phyloP scores from a whole-genome alignment of 129 eudicot genomes.

The Calendula officinalis region DNA sequence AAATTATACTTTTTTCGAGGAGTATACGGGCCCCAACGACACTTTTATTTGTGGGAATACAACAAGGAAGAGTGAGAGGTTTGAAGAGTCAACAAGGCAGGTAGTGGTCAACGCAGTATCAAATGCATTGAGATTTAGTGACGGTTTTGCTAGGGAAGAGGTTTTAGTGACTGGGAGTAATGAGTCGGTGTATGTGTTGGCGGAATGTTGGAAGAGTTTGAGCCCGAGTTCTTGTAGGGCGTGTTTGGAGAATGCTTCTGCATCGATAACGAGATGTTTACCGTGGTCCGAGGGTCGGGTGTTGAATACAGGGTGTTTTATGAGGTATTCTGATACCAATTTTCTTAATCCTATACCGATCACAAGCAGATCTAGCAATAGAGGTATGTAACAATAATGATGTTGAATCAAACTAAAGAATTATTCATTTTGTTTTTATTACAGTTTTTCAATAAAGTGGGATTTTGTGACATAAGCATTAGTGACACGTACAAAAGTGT shows the following conservation, averaged over 20 bases:
- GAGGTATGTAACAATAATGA: slow-evolving; percentile 7
- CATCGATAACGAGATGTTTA: slow-evolving; percentile 47
- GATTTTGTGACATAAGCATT: too few species aligned
- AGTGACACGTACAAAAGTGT: too few species aligned
- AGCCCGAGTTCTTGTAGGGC: slow-evolving; percentile 47
- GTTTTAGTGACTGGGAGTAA: slow-evolving; percentile 29
- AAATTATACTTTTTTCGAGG: slow-evolving; percentile 53
- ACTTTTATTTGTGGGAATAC: slow-evolving; percentile 50
- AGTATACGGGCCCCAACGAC: slow-evolving; percentile 49
- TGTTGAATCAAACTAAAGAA: background rate
- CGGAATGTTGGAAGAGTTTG: slow-evolving; percentile 75
- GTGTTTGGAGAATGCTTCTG: slow-evolving; percentile 61
- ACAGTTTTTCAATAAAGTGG: background rate
- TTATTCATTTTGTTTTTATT: background rate
- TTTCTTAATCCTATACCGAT: slow-evolving; percentile 61
- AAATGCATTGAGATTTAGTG: slow-evolving; percentile 32
- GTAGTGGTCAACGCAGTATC: slow-evolving; percentile 46
- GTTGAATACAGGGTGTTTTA: slow-evolving; percentile 67
- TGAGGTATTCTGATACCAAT: slow-evolving; percentile 77
- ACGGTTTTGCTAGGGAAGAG: slow-evolving; percentile 44
- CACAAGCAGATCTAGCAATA: slow-evolving; percentile 49
- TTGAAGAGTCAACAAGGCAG: slow-evolving; percentile 36
- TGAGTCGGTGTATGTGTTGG: slow-evolving; percentile 54
- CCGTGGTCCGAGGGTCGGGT: slow-evolving; percentile 75
- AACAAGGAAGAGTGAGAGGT: slow-evolving; percentile 36